phyloP scores from a whole-genome alignment of 192 early-diverging fungal species.

The Coemansia nantahalensis region DNA sequence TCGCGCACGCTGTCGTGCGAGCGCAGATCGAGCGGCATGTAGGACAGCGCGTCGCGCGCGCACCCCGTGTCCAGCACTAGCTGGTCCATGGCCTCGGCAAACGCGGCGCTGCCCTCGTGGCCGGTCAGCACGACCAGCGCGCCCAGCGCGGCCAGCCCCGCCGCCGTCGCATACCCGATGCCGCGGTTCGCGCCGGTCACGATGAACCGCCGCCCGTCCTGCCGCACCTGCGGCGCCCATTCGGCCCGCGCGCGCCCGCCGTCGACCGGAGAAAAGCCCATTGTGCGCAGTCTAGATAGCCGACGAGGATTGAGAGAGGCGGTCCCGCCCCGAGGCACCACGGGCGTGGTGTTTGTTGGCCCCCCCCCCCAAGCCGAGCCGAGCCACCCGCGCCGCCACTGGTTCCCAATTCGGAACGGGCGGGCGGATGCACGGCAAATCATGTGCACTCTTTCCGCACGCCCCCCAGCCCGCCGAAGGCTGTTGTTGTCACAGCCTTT shows the following conservation, averaged over 20 bases:
- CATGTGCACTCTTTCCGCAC: too few relatives aligned
- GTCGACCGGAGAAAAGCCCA: constrained; percentile 45
- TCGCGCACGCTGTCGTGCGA: constrained; percentile 42
- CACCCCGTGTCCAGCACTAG: constrained; percentile 44
- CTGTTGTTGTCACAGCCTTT: too few relatives aligned
- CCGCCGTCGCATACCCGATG: constrained; percentile 43
- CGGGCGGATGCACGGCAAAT: too few relatives aligned
- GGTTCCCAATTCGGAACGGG: too few relatives aligned
- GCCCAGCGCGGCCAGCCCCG: constrained; percentile 39
- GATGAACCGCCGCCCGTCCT: constrained; percentile 36
- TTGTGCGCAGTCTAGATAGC: too few relatives aligned
- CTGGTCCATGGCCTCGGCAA: constrained; percentile 37
- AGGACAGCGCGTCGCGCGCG: constrained; percentile 24
- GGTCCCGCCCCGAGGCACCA: too few relatives aligned
- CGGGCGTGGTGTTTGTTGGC: too few relatives aligned
- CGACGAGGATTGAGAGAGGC: too few relatives aligned
- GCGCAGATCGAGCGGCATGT: constrained; percentile 49
- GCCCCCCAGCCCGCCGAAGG: too few relatives aligned
- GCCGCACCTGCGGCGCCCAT: constrained; percentile 39
- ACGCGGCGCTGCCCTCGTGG: constrained; percentile 36
- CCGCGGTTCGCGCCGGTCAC: constrained; percentile 52
- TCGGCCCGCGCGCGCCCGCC: constrained; percentile 9
- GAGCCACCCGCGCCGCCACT: too few relatives aligned
- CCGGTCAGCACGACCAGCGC: constrained; percentile 43
- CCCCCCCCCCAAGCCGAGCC: too few relatives aligned